A percentile compares a stretch with the other conserved stretches of the same genome.
Evolutionary conservation across 164 flowering plant species (phyloP).

Genomic region (Magnolia kwangsiensis): DNA sequence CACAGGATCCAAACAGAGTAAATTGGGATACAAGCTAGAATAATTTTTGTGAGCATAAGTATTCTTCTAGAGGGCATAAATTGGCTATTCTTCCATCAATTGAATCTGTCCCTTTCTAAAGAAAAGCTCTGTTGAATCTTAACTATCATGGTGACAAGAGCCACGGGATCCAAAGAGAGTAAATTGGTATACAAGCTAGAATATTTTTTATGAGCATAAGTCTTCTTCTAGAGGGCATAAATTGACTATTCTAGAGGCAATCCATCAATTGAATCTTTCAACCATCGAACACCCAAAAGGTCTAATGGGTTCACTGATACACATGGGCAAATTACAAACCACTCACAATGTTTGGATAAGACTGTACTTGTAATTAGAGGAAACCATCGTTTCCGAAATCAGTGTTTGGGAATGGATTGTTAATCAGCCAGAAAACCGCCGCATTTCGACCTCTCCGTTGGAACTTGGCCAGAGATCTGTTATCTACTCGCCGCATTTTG

Average conservation of each 20-base stretch:
- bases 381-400: too few species aligned
- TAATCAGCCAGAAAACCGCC: too few species aligned
- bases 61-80: background rate
- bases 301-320: too few species aligned
- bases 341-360: too few species aligned
- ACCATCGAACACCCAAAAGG: background rate
- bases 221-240: background rate
- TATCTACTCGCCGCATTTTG: too few species aligned
- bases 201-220: background rate
- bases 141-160: background rate
- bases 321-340: too few species aligned
- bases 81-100: background rate
- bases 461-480: too few species aligned
- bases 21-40: background rate
- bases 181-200: background rate
- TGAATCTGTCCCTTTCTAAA: background rate
- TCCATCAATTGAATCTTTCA: background rate
- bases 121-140: background rate
- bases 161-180: background rate
- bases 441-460: too few species aligned
- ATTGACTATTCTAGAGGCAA: background rate
- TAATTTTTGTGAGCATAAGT: background rate
- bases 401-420: too few species aligned
- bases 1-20: background rate
- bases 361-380: too few species aligned